Conservation (phyloP, 2,329 filamentous ascomycete species). For the Kalmusia sp. region DNA sequence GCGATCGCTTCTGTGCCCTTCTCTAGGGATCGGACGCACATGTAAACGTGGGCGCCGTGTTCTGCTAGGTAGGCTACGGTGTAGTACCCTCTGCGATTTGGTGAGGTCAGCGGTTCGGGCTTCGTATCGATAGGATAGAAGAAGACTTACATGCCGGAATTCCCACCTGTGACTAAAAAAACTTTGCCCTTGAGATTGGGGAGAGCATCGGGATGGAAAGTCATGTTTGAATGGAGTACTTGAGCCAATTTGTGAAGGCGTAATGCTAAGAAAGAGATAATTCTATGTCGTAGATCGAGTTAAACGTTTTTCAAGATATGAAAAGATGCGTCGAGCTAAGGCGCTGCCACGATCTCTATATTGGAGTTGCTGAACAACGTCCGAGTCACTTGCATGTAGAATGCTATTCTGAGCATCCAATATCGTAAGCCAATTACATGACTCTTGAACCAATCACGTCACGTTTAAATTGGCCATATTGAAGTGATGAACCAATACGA, state of each 20-base stretch:
- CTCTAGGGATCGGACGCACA: constrained; percentile 47
- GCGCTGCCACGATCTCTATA: background rate
- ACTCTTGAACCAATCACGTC: background rate
- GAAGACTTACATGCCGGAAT: constrained; percentile 16
- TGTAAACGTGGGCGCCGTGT: constrained; percentile 28
- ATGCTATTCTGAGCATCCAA: background rate
- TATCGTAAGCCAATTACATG: background rate
- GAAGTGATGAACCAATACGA: background rate
- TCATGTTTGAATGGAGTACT: constrained; percentile 4
- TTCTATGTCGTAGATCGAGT: background rate
- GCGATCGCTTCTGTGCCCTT: constrained; percentile 48
- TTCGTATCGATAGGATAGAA: background rate
- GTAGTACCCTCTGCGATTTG: constrained; percentile 20
- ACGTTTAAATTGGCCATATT: background rate
- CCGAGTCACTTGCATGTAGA: background rate
- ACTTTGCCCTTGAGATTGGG: constrained; percentile 13
- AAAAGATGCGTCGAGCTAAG: background rate
- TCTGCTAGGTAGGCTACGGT: constrained; percentile 24
- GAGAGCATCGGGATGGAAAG: constrained; percentile 17
- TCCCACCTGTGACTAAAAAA: constrained; percentile 17
- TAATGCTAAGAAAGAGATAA: background rate
- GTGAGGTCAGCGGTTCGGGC: constrained; percentile 5
- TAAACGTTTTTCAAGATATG: background rate
- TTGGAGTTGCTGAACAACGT: background rate
- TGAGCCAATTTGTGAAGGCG: background rate